Evolutionary conservation across 305 asterid genomes (phyloP).

Genomic region (Ilex paraguariensis): DNA sequence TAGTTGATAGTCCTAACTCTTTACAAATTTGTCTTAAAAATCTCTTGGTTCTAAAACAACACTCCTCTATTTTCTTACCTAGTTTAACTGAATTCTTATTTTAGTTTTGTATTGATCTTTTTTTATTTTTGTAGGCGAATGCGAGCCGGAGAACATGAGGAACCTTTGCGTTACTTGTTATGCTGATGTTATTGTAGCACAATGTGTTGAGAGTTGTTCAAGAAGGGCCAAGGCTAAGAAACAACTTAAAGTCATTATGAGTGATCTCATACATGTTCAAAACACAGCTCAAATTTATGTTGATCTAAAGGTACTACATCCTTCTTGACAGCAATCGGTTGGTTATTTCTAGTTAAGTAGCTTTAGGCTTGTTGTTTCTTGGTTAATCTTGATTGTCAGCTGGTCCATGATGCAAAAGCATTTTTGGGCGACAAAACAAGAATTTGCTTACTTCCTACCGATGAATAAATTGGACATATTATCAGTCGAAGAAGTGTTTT

Average conservation of each 20-base stretch:
- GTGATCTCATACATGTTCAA: conserved; percentile 28
- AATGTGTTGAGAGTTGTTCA: conserved; percentile 60
- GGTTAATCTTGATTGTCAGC: background rate
- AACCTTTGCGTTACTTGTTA: conserved; percentile 96
- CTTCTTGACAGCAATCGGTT: conserved; percentile 8
- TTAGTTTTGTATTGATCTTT: background rate
- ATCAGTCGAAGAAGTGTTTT: background rate
- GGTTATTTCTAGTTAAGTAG: conserved; percentile 22
- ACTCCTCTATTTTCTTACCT: too few species aligned
- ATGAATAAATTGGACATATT: too few species aligned
- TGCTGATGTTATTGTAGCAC: conserved; percentile 76
- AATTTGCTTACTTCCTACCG: background rate
- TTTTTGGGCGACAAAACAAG: background rate
- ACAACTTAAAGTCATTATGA: conserved; percentile 52
- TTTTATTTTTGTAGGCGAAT: conserved; percentile 63
- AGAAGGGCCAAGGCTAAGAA: conserved; percentile 59
- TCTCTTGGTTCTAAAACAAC: too few species aligned
- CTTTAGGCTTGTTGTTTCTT: background rate
- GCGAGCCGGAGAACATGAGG: conserved; percentile 93
- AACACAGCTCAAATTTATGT: conserved; percentile 15
- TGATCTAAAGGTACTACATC: conserved; percentile 37
- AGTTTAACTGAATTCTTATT: too few species aligned
- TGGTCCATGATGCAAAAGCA: background rate
- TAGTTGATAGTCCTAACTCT: too few species aligned
- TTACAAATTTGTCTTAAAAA: too few species aligned